A percentile compares a stretch with the other conserved stretches of the same genome.
phyloP scores from a whole-genome alignment of 768 basidiomycete genomes.

The Tricholoma terreum region DNA sequence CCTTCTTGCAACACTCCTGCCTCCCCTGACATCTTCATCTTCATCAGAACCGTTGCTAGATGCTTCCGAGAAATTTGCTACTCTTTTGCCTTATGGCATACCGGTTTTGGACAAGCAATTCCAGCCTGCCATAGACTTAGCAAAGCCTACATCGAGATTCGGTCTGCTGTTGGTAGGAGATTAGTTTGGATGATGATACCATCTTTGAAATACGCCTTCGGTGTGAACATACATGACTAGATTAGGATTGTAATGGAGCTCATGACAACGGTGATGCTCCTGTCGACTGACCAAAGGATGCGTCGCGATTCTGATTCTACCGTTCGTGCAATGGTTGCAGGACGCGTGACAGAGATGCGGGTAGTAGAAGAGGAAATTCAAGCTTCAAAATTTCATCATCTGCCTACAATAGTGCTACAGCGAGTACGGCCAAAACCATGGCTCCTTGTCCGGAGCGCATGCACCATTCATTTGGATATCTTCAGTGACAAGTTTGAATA shows the following conservation, averaged over 20 bases:
- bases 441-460: neutral
- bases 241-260: neutral
- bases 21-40: slow-evolving; percentile 23
- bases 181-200: slow-evolving; percentile 6
- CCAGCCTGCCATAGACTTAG: slow-evolving; percentile 58
- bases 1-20: slow-evolving; percentile 58
- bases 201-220: neutral
- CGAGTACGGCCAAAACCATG: too few relatives aligned
- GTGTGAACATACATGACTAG: neutral
- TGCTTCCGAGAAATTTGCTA: slow-evolving; percentile 34
- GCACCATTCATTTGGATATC: neutral
- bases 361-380: too few relatives aligned
- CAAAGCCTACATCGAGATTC: slow-evolving; percentile 72
- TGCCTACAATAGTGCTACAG: too few relatives aligned
- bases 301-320: too few relatives aligned
- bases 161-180: slow-evolving; percentile 66
- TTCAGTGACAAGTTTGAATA: too few relatives aligned
- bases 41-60: slow-evolving; percentile 12
- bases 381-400: too few relatives aligned
- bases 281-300: too few relatives aligned
- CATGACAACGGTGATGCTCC: too few relatives aligned
- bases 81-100: slow-evolving; percentile 51
- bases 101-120: slow-evolving; percentile 53
- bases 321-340: neutral
- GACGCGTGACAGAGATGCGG: too few relatives aligned